Evolutionary conservation across 1,139 yeast species (phyloP), one percentile per base, ranked within the genome.

Genomic region (Hanseniaspora gamundiae): DNA sequence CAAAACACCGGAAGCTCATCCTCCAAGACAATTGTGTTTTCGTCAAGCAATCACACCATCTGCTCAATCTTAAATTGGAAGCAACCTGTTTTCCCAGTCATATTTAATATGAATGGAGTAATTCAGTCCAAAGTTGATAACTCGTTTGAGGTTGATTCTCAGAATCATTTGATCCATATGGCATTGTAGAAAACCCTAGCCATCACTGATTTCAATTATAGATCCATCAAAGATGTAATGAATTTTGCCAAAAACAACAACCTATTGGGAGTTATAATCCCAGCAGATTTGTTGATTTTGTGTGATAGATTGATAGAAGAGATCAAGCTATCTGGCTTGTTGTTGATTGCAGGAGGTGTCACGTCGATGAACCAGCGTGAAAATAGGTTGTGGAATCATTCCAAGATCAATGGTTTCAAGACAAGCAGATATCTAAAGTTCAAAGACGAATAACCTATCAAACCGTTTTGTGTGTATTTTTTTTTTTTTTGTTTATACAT

Each of bases 1-100:
- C 66, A 88, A 48, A 58, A 68, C 2, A 61, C 72, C 46, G 66
- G 80, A 52, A 60, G 64, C 39, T 54, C 60, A 30, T 60, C 58
- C 13, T 51, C 52, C 41, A 52, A 54, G 19, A 68, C 94, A 47
- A 67, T 91, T 30, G 78, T 88, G 7, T 83, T 91, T 61, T 76
- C 94, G 16, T 85, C 96, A 0, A 76, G 86, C 42, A 87, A 87
- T 61, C 83, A 95, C 28, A 75, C 80, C 42, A 85, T 87, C 17
- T 91, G 98, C 63, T 86, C 95, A 17, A 83, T 86, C 42, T 68
- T 91, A 53, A 91, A 91, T 62, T 91, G 98, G 98, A 91, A 91
- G 62, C 98, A 91, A 64, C 98, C 98, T 4, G 91, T 88, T 61
- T 91, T 83, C 64, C 96, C 98, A 0, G 97, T 91, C 1, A 80